Conservation (phyloP, 345 rosid species). For the Triadica sebifera region DNA sequence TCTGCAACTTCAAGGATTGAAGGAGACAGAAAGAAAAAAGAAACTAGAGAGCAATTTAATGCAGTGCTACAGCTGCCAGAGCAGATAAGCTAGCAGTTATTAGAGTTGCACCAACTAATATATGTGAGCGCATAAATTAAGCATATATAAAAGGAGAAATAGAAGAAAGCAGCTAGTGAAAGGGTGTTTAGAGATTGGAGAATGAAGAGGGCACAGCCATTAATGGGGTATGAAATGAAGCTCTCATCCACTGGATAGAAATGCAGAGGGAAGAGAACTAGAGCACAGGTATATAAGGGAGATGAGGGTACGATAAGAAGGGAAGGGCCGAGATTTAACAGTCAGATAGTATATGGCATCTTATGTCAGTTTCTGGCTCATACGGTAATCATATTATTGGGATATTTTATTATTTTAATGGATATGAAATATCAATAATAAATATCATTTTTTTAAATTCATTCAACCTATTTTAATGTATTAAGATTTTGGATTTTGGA, state of each 20-base stretch:
- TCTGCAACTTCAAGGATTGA: constrained; percentile 17
- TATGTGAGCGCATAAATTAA: neutral
- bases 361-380: constrained; percentile 52
- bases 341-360: constrained; percentile 49
- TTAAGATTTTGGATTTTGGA: too few relatives aligned
- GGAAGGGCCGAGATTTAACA: constrained; percentile 98
- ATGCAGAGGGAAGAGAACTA: constrained; percentile 15
- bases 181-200: constrained; percentile 14
- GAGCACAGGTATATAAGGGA: constrained; percentile 22
- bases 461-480: too few relatives aligned
- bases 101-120: constrained; percentile 10
- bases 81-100: neutral
- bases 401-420: neutral
- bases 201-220: constrained; percentile 18
- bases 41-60: constrained; percentile 12
- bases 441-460: too few relatives aligned
- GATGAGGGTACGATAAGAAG: constrained; percentile 76
- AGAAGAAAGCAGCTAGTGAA: neutral
- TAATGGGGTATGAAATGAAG: constrained; percentile 17
- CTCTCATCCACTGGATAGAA: constrained; percentile 19
- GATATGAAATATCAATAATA: too few relatives aligned
- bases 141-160: too few relatives aligned
- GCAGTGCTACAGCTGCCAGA: neutral
- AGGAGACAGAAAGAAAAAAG: neutral
- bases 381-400: neutral